These are phyloP conservation scores for Populus hybrid DNA, from an alignment of 441 rosid species.

Conservation along the genomic window DNA sequence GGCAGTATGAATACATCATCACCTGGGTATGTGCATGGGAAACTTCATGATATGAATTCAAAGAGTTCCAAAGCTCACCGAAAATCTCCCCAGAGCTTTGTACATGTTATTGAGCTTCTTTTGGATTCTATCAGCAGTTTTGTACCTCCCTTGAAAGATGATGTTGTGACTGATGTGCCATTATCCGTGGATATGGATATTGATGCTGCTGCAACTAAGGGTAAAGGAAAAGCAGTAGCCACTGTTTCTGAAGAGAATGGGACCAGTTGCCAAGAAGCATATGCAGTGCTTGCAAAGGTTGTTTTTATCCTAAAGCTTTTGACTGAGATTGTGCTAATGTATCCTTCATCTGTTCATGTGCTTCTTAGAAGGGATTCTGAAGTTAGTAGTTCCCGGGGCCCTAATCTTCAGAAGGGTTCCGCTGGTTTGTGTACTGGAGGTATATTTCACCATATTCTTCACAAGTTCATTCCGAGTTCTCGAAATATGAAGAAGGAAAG, in stretches of 20 bases:
- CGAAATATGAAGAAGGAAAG: slow-evolving; percentile 64
- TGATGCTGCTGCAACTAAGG: slow-evolving; percentile 75
- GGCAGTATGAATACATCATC: slow-evolving; percentile 34
- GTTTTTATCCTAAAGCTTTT: slow-evolving; percentile 91
- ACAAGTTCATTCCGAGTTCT: slow-evolving; percentile 71
- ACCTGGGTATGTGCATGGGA: slow-evolving; percentile 50
- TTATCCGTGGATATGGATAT: slow-evolving; percentile 82
- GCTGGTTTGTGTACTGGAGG: slow-evolving; percentile 49
- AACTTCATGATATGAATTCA: slow-evolving; percentile 50
- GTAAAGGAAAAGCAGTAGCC: slow-evolving; percentile 91
- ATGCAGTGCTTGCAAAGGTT: slow-evolving; percentile 81
- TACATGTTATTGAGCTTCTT: slow-evolving; percentile 85
- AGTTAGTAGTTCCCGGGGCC: slow-evolving; percentile 52
- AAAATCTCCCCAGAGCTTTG: slow-evolving; percentile 83
- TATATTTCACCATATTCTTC: slow-evolving; percentile 82
- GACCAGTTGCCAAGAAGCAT: slow-evolving; percentile 52
- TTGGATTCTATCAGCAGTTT: slow-evolving; percentile 67
- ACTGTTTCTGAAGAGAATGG: slow-evolving; percentile 56
- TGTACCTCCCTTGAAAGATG: slow-evolving; percentile 70
- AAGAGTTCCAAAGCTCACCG: slow-evolving; percentile 73
- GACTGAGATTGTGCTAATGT: slow-evolving; percentile 88
- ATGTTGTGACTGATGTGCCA: slow-evolving; percentile 35
- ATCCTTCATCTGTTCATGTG: slow-evolving; percentile 78
- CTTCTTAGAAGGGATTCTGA: slow-evolving; percentile 87
- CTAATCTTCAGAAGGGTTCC: slow-evolving; percentile 48